Evolutionary conservation across 306 rosid species (phyloP).

Genomic region (Medicago arabica): DNA sequence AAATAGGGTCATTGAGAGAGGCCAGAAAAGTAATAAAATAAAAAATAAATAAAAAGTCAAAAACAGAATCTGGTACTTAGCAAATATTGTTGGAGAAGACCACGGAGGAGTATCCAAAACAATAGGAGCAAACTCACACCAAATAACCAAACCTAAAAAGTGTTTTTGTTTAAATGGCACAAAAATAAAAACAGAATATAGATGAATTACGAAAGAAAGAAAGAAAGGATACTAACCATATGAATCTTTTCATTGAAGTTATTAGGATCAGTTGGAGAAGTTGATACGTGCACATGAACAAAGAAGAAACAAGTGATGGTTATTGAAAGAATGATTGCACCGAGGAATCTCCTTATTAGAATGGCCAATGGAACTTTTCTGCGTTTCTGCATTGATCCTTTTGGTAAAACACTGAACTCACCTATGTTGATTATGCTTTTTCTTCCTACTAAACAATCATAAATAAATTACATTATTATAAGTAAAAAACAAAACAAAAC

Average conservation of each 20-base stretch:
- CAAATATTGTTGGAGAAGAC: slow-evolving; percentile 18
- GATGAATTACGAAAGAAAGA: neutral
- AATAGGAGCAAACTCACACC: neutral
- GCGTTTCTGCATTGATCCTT: slow-evolving; percentile 68
- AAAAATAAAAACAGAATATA: neutral
- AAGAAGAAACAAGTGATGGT: slow-evolving; percentile 64
- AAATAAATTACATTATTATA: neutral
- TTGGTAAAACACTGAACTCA: neutral
- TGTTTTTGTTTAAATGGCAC: neutral
- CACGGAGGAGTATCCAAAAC: slow-evolving; percentile 21
- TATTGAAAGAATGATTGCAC: slow-evolving; percentile 63
- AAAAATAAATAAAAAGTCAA: neutral
- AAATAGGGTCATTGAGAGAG: slow-evolving; percentile 1
- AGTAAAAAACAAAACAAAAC: neutral
- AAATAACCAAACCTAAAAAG: slow-evolving; percentile 25
- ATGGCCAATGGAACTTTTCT: slow-evolving; percentile 50
- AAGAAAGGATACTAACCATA: slow-evolving; percentile 53
- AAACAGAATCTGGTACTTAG: neutral
- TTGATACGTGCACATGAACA: slow-evolving; percentile 62
- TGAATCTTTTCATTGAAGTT: slow-evolving; percentile 71
- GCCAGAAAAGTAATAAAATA: neutral
- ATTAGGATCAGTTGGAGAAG: slow-evolving; percentile 50
- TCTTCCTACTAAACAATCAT: slow-evolving; percentile 4
- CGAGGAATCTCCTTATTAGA: slow-evolving; percentile 55
- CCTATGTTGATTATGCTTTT: slow-evolving; percentile 6